Evolutionary conservation across 1,284 basidiomycete genomes (phyloP), one percentile per base, ranked within the genome.

Genomic region (Pascua sp.): DNA sequence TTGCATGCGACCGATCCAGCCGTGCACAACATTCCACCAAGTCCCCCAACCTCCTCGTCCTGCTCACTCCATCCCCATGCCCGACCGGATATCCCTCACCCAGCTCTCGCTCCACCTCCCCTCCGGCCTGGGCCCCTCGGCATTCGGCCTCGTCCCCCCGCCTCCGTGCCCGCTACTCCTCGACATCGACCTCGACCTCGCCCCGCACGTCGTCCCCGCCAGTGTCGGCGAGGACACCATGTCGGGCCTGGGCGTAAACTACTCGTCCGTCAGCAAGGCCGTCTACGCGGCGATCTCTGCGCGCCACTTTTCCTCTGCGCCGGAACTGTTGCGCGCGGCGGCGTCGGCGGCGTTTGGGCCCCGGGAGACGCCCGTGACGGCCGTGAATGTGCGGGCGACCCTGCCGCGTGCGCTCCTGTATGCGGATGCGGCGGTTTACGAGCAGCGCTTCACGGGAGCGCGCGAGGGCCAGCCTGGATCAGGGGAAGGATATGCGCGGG

Each of bases 231-330:
- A 68, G 9, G 76, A 77, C 53, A 63, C 66, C 37, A 73, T 76
- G 64, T 49, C 61, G 2, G 71, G 67, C 4, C 65, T 75, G 16
- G 70, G 73, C n/a, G 70, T 79, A 40, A 78, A 78, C 62, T 79
- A 79, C 63, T 75, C 72, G 1, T 60, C 68, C 1, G 61, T 76
- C 5, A 67, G 68, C 12, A 78, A 79, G 53, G 61, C 61, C 1
- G 62, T 78, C 13, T 68, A 71, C 48, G 62, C 63, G 10, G 38
- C 60, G 5, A 44, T 67, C 2, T 42, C 63, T 7, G 44, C 56
- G 5, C 13, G 41, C 8, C 32, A 37, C n/a, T 43, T 40, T 0
- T 76, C 15, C 0, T 48, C 49, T 15, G 64, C 76, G 0, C 57
- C 63, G 15, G 65, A 63, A 2, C 48, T 77, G 4, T 59, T 73